A percentile compares a stretch with the other conserved stretches of the same genome.
These are phyloP conservation scores for Brassica carinata DNA, from an alignment of 345 rosid genomes.

Conservation along the genomic window DNA sequence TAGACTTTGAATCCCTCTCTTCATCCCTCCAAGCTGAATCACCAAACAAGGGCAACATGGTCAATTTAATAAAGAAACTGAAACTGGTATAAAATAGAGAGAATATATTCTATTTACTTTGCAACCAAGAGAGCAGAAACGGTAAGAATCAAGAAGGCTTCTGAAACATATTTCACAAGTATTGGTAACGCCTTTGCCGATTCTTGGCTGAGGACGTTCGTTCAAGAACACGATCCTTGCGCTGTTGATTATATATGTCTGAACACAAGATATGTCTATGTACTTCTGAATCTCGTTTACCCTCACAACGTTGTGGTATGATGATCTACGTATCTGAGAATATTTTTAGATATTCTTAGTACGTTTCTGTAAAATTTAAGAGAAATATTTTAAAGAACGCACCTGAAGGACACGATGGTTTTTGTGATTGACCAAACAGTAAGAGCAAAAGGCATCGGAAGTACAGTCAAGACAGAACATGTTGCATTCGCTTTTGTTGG, in stretches of 20 bases:
- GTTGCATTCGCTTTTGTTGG: slow-evolving; percentile 82
- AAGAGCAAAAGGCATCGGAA: slow-evolving; percentile 70
- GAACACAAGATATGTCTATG: slow-evolving; percentile 79
- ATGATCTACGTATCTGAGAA: slow-evolving; percentile 74
- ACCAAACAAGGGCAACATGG: neutral
- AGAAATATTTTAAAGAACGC: too few relatives aligned
- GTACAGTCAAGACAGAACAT: slow-evolving; percentile 81
- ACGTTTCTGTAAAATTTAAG: neutral
- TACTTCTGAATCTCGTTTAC: slow-evolving; percentile 84
- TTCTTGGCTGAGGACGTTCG: slow-evolving; percentile 86
- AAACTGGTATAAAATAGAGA: neutral
- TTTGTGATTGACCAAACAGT: slow-evolving; percentile 61
- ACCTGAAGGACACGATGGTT: slow-evolving; percentile 85
- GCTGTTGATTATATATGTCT: slow-evolving; percentile 88
- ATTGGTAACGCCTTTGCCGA: slow-evolving; percentile 87
- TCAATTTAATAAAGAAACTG: neutral
- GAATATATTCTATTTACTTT: slow-evolving; percentile 38
- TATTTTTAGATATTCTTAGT: neutral
- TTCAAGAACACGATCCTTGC: slow-evolving; percentile 90
- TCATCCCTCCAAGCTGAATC: slow-evolving; percentile 71
- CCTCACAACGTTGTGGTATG: slow-evolving; percentile 91
- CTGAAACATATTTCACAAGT: slow-evolving; percentile 85
- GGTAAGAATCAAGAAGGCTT: slow-evolving; percentile 89
- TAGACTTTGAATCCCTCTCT: slow-evolving; percentile 60
- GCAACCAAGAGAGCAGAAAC: slow-evolving; percentile 94